Evolutionary conservation across 31 red algal species (phyloP), one percentile per base, ranked within the genome.

Genomic region (Odonthalia washingtoniensis): DNA sequence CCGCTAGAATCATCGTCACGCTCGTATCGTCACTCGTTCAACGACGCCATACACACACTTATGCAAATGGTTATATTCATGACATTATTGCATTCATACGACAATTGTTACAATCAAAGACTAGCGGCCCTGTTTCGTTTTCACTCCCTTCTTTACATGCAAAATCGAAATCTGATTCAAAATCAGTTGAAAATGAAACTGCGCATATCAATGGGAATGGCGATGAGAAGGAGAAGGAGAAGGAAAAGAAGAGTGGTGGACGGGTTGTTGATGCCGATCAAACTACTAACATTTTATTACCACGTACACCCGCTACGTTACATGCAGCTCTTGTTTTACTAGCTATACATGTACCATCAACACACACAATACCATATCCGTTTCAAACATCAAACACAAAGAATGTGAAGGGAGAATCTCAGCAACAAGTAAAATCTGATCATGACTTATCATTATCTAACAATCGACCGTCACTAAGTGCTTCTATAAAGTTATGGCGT

Each of bases 401-500:
- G n/a, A n/a, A n/a, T n/a, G n/a, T n/a, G n/a, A n/a, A n/a, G n/a
- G n/a, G n/a, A n/a, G n/a, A n/a, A n/a, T n/a, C n/a, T n/a, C n/a
- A n/a, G n/a, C n/a, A n/a, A n/a, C n/a, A n/a, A n/a, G n/a, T n/a
- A n/a, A n/a, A n/a, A n/a, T n/a, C n/a, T n/a, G n/a, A n/a, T n/a
- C n/a, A n/a, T n/a, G n/a, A n/a, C n/a, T n/a, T n/a, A n/a, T 14
- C 49, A 9, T 21, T 57, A 9, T 57, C 12, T 57, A 21, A 9
- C 9, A 57, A 57, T 14, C 9, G 12, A 14, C 21, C 49, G 12
- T 21, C 49, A 14, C 9, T 21, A 57, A 14, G 12, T 21, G 49
- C 49, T 57, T 57, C 49, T 57, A 57, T 46, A 4, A 40, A 26
- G 17, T 77, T 92, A n/a, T 92, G 90, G 90, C 37, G 78, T 30